Conservation (phyloP, 164 flowering plant species). For the Litsea cubeba region DNA sequence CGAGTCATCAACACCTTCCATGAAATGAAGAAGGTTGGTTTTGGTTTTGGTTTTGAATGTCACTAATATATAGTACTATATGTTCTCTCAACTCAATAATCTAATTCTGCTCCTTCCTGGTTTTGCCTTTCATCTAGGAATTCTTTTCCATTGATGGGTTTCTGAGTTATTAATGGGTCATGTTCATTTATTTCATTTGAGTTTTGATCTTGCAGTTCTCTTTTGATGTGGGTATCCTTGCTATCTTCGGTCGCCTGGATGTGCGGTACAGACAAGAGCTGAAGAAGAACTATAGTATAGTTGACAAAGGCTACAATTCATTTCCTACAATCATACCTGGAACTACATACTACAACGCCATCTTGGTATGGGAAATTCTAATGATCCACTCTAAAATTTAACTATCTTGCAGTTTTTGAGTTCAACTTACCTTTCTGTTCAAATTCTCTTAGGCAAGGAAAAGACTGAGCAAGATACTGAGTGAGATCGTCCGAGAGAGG, state of each 20-base stretch:
- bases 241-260: slow-evolving; percentile 54
- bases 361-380: slow-evolving; percentile 34
- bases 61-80: too few species aligned
- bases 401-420: background rate
- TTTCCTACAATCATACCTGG: slow-evolving; percentile 67
- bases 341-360: slow-evolving; percentile 56
- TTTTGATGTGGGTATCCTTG: slow-evolving; percentile 64
- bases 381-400: background rate
- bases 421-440: background rate
- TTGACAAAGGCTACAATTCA: slow-evolving; percentile 78
- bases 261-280: slow-evolving; percentile 33
- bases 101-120: too few species aligned
- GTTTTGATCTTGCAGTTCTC: slow-evolving; percentile 41
- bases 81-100: too few species aligned
- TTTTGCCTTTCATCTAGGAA: background rate
- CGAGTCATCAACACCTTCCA: slow-evolving; percentile 53
- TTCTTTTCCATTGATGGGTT: background rate
- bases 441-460: slow-evolving; percentile 57
- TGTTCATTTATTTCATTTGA: background rate
- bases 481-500: slow-evolving; percentile 50
- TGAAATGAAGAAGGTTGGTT: slow-evolving; percentile 75
- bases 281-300: slow-evolving; percentile 48
- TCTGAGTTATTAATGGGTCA: background rate
- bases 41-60: too few species aligned
- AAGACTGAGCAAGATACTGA: slow-evolving; percentile 45